These are phyloP conservation scores for Synchytrium microbalum DNA, from an alignment of 371 early-diverging fungal genomes.

Conservation along the genomic window DNA sequence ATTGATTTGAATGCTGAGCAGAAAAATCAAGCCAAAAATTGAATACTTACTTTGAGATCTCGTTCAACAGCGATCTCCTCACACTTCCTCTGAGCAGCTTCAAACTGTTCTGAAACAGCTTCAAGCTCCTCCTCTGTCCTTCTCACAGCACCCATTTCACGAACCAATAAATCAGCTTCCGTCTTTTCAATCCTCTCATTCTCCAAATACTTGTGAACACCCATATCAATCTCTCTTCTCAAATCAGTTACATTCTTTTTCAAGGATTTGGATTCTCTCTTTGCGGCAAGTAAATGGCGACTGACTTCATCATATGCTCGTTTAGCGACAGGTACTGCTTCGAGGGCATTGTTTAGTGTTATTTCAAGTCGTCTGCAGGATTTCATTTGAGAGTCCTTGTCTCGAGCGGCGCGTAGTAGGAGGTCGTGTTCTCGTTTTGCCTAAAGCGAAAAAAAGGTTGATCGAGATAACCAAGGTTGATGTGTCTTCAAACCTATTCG, in stretches of 20 bases:
- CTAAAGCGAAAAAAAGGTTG: constrained; percentile 12
- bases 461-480: not conserved
- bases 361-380: constrained; percentile 36
- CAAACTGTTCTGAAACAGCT: constrained; percentile 11
- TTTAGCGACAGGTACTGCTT: constrained; percentile 30
- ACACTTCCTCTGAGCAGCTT: constrained; percentile 17
- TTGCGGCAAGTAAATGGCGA: constrained; percentile 18
- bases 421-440: constrained; percentile 44
- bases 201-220: constrained; percentile 34
- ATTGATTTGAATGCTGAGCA: constrained; percentile 8
- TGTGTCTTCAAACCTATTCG: not conserved
- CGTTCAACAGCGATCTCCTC: constrained; percentile 35
- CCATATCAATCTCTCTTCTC: constrained; percentile 37
- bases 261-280: constrained; percentile 31
- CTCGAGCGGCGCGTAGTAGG: constrained; percentile 37
- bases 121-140: constrained; percentile 38
- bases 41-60: constrained; percentile 31
- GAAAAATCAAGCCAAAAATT: not conserved
- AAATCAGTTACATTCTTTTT: constrained; percentile 24
- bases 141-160: constrained; percentile 28
- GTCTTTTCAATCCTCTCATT: constrained; percentile 33
- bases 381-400: constrained; percentile 46
- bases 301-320: constrained; percentile 35
- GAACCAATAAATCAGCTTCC: constrained; percentile 26
- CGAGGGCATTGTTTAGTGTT: constrained; percentile 41